Evolutionary conservation across 805 yeast species (phyloP).

Genomic region (Suhomyces faveliae): DNA sequence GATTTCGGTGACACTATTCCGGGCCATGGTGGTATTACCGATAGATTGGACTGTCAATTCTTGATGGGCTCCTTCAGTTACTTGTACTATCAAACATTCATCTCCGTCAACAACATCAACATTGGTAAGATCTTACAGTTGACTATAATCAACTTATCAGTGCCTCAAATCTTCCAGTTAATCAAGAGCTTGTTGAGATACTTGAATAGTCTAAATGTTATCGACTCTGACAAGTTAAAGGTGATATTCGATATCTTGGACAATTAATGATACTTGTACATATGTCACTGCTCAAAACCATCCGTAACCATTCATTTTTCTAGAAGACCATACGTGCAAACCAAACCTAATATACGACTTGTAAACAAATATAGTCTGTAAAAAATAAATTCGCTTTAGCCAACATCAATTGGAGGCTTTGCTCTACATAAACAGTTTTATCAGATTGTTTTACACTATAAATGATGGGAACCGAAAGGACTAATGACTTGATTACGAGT

Average conservation of each 20-base stretch:
- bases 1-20: slow-evolving; percentile 99
- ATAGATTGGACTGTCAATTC: slow-evolving; percentile 96
- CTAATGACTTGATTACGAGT: too few species aligned
- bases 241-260: slow-evolving; percentile 33
- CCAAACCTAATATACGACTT: not conserved
- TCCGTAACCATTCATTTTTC: not conserved
- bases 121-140: slow-evolving; percentile 75
- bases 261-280: slow-evolving; percentile 5
- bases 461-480: too few species aligned
- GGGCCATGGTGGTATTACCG: slow-evolving; percentile 98
- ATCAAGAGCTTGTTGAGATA: slow-evolving; percentile 58
- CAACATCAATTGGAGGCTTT: not conserved
- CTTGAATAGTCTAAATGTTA: slow-evolving; percentile 35
- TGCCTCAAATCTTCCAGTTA: slow-evolving; percentile 63
- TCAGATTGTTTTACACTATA: too few species aligned
- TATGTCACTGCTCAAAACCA: not conserved
- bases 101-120: slow-evolving; percentile 67
- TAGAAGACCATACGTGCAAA: not conserved
- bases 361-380: not conserved
- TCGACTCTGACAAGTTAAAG: slow-evolving; percentile 28
- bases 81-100: slow-evolving; percentile 88
- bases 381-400: not conserved
- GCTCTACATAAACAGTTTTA: too few species aligned
- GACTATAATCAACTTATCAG: slow-evolving; percentile 66
- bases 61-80: slow-evolving; percentile 95